Base-by-base conservation (phyloP, 257 asterid genomes). In the Forsythia viridissima region DNA sequence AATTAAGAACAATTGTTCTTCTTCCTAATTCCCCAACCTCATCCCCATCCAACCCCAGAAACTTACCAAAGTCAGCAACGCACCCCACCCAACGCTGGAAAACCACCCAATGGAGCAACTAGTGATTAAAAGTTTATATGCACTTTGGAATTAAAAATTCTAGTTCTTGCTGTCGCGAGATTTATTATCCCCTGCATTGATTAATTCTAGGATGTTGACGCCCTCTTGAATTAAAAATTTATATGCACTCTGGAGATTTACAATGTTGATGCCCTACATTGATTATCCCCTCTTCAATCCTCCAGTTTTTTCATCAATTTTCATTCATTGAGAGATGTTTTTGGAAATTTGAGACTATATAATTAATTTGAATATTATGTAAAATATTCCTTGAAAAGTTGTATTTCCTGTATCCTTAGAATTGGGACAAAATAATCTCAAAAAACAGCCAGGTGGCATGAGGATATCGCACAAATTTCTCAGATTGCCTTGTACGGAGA, bases 71-170 rank as follows among this genome's bases (percentile, higher is more conserved):
- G 34, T 30, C 1, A 1, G 34, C 34, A 30, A 30, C 34, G 34
- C 34, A 30, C 34, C 34, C 1, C 34, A 30, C 34, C 2, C 34
- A 30, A 30, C 2, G 34, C 34, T 30, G 34, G 34, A 30, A 30
- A 30, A 30, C 34, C 34, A 30, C 34, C 72, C 74, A 75, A 7
- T 77, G 44, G 76, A 43, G 74, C 73, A 73, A 38, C 74, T 44
- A 39, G 79, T 73, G 80, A 18, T 44, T 34, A 30, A 30, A 30
- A 30, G 34, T 63, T 71, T 71, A 41, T 78, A 51, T 76, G 82
- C 82, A 51, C 73, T 37, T 41, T 85, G 85, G 77, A 80, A 52
- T 74, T 44, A 34, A 65, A 51, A 74, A 38, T 46, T 66, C 42
- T 65, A 68, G 48, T 71, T 66, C 70, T 65, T 77, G 16, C 44